A percentile compares a stretch with the other conserved stretches of the same genome.
Evolutionary conservation across 1,139 yeast species (phyloP).

Genomic region (Saccharomyces hybrid): DNA sequence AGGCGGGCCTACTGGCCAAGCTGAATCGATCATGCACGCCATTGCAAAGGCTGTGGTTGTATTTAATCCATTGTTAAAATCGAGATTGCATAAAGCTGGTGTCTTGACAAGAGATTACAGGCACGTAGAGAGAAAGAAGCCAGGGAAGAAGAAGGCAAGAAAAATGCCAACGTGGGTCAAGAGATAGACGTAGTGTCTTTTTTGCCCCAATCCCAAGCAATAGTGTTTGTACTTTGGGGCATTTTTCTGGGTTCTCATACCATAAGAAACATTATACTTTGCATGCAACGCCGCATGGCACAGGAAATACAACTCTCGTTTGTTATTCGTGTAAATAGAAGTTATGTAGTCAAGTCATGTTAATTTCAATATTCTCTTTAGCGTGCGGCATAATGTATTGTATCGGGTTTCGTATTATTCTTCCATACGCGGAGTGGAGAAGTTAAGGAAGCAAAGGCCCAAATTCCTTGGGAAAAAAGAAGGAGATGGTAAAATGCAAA

Average conservation of each 20-base stretch:
- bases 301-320: neutral
- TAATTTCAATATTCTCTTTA: too few species aligned
- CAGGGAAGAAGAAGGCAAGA: slow-evolving; percentile 95
- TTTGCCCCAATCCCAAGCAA: neutral
- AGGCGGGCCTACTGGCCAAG: too few species aligned
- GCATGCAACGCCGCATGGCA: neutral
- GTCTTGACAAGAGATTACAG: slow-evolving; percentile 54
- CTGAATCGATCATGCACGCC: too few species aligned
- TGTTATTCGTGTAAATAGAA: neutral
- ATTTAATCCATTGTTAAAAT: too few species aligned
- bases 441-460: neutral
- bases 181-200: slow-evolving; percentile 41
- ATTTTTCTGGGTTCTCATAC: neutral
- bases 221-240: neutral
- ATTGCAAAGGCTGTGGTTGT: too few species aligned
- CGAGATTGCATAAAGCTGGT: too few species aligned
- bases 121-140: slow-evolving; percentile 96
- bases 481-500: neutral
- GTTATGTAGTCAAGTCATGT: neutral
- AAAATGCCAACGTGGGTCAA: slow-evolving; percentile 98
- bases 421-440: too few species aligned
- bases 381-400: neutral
- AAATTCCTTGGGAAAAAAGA: neutral
- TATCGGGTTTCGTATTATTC: too few species aligned
- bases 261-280: neutral